Percentiles rank a stretch among this genome's conserved stretches.
phyloP scores from a whole-genome alignment of 352 stramenopile species.

The Globisporangium mamillatum region DNA sequence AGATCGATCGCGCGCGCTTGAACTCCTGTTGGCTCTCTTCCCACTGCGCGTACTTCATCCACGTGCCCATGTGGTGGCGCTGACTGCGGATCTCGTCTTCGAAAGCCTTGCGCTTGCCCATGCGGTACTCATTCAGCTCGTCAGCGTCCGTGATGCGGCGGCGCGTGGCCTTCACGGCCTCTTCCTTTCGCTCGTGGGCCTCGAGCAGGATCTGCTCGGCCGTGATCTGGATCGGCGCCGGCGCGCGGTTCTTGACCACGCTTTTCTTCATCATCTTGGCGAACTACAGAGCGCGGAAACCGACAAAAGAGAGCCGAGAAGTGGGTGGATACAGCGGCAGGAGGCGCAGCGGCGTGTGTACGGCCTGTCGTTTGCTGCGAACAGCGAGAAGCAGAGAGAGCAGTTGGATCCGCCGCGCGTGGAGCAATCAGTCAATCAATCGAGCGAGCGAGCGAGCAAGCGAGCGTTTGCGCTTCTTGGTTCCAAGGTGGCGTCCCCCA shows the following conservation, averaged over 20 bases:
- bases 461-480: background rate
- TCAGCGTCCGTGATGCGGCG: constrained; percentile 88
- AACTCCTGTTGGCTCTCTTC: constrained; percentile 99
- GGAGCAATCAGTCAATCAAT: background rate
- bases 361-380: background rate
- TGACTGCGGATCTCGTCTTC: constrained; percentile 97
- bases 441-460: no score
- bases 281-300: background rate
- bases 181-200: constrained; percentile 87
- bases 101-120: constrained; percentile 91
- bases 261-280: constrained; percentile 77
- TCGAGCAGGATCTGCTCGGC: constrained; percentile 98
- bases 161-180: constrained; percentile 66
- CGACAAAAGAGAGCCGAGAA: background rate
- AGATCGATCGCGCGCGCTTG: constrained; percentile 94
- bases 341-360: background rate
- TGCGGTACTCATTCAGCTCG: constrained; percentile 91
- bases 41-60: constrained; percentile 98
- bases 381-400: background rate
- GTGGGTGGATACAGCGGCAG: background rate
- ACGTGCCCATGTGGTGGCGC: constrained; percentile 95
- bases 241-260: constrained; percentile 97
- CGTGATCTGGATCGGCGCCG: constrained; percentile 98
- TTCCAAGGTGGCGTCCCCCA: background rate
- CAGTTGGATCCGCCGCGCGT: background rate